phyloP scores from a whole-genome alignment of 179 eudicot species.

The Silene vulgaris region DNA sequence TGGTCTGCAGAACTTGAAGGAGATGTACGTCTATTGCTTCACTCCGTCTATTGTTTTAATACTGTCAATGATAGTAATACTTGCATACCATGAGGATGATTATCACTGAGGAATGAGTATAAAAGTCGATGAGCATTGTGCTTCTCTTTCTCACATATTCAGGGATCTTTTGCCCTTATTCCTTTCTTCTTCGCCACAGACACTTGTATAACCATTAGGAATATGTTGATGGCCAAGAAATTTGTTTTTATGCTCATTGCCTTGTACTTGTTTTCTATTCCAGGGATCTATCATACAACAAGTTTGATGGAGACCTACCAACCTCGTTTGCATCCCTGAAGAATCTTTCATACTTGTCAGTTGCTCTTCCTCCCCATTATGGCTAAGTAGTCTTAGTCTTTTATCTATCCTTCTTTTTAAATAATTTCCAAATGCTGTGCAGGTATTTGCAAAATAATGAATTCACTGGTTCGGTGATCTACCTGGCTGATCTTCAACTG shows the following conservation, averaged over 20 bases:
- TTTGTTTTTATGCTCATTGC: not conserved
- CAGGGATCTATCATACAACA: conserved; percentile 92
- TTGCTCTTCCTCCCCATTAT: conserved; percentile 18
- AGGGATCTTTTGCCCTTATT: not conserved
- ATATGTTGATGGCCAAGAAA: not conserved
- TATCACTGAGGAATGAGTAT: not conserved
- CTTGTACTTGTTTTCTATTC: conserved; percentile 19
- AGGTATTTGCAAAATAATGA: conserved; percentile 73
- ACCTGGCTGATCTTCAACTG: conserved; percentile 62
- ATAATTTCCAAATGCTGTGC: conserved; percentile 18
- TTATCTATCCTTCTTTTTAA: not conserved
- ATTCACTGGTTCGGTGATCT: conserved; percentile 79
- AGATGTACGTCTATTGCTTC: conserved; percentile 56
- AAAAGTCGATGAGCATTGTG: not conserved
- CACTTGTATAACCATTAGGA: not conserved
- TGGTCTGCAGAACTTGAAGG: conserved; percentile 56
- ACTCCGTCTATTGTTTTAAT: not conserved
- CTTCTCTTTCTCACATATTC: not conserved
- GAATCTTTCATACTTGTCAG: conserved; percentile 66
- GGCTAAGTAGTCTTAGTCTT: not conserved
- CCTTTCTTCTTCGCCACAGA: not conserved
- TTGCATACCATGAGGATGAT: not conserved
- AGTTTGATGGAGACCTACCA: conserved; percentile 80
- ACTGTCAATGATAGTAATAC: not conserved
- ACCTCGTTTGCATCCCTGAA: conserved; percentile 55